phyloP scores from a whole-genome alignment of 495 filamentous ascomycete species.

The Xylona heveae region DNA sequence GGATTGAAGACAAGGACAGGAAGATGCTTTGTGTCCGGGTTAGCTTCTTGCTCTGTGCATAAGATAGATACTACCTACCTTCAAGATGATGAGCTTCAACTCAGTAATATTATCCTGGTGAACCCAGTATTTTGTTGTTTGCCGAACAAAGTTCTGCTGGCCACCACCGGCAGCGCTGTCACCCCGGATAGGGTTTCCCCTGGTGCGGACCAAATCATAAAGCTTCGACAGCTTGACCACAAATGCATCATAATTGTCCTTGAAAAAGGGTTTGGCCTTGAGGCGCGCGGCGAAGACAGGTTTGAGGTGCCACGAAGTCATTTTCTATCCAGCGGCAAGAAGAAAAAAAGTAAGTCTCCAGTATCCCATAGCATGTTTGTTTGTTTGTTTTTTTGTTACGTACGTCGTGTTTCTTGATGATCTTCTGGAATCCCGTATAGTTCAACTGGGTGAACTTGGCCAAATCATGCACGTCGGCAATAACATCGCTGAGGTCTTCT shows the following conservation, averaged over 20 bases:
- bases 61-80: slow-evolving; percentile 22
- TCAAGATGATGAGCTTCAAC: slow-evolving; percentile 87
- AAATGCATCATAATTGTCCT: slow-evolving; percentile 93
- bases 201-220: slow-evolving; percentile 82
- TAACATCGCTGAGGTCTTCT: slow-evolving; percentile 90
- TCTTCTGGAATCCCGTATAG: slow-evolving; percentile 99
- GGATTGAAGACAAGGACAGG: slow-evolving; percentile 95
- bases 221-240: slow-evolving; percentile 90
- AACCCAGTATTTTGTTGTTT: slow-evolving; percentile 99
- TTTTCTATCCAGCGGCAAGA: slow-evolving; percentile 37
- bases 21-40: slow-evolving; percentile 37
- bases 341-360: slow-evolving; percentile 9
- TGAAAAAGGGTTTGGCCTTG: slow-evolving; percentile 92
- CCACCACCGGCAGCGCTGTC: slow-evolving; percentile 77
- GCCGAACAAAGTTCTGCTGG: slow-evolving; percentile 89
- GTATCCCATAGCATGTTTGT: too few relatives aligned
- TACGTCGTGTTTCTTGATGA: slow-evolving; percentile 99
- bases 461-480: slow-evolving; percentile 94
- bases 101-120: slow-evolving; percentile 98
- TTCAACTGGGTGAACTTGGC: slow-evolving; percentile 98
- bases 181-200: slow-evolving; percentile 79
- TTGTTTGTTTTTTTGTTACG: too few relatives aligned
- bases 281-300: slow-evolving; percentile 85
- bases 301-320: slow-evolving; percentile 80
- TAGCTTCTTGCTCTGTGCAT: slow-evolving; percentile 6